These are phyloP conservation scores for Uncinocarpus reesii DNA, from an alignment of 2,329 filamentous ascomycete species.

Conservation along the genomic window DNA sequence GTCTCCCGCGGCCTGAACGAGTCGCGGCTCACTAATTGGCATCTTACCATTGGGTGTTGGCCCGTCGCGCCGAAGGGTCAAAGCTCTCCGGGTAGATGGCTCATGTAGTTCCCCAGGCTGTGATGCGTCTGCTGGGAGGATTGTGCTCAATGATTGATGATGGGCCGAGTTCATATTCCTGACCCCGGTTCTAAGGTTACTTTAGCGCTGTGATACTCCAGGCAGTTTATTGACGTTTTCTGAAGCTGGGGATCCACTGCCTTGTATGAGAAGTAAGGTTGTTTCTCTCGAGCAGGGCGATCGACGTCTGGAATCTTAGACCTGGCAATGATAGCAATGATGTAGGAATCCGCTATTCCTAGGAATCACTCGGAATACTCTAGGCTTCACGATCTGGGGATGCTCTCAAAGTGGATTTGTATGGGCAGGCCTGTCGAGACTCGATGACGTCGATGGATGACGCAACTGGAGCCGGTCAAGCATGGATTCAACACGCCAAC, in stretches of 20 bases:
- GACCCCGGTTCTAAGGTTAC: not conserved
- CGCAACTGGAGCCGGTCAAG: not conserved
- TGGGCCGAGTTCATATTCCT: too few species aligned
- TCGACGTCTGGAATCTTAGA: too few species aligned
- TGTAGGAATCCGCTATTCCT: too few species aligned
- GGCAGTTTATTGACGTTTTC: not conserved
- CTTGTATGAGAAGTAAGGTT: too few species aligned
- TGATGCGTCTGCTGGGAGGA: too few species aligned
- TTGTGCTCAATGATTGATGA: too few species aligned
- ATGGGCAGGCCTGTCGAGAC: not conserved
- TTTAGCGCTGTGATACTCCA: not conserved
- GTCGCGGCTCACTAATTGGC: not conserved
- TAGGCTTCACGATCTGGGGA: not conserved
- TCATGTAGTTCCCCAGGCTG: not conserved
- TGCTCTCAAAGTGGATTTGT: not conserved
- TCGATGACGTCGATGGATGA: constrained; percentile 7
- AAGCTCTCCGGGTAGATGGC: too few species aligned
- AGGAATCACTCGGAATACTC: not conserved
- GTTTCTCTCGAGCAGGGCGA: too few species aligned
- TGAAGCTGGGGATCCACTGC: too few species aligned
- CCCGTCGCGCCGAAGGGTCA: not conserved
- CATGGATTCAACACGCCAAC: too few species aligned
- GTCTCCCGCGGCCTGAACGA: not conserved
- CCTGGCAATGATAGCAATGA: too few species aligned
- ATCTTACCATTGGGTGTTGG: not conserved